Base-by-base conservation (phyloP, 163 green algal genomes). In the Scenedesmus sp. region DNA sequence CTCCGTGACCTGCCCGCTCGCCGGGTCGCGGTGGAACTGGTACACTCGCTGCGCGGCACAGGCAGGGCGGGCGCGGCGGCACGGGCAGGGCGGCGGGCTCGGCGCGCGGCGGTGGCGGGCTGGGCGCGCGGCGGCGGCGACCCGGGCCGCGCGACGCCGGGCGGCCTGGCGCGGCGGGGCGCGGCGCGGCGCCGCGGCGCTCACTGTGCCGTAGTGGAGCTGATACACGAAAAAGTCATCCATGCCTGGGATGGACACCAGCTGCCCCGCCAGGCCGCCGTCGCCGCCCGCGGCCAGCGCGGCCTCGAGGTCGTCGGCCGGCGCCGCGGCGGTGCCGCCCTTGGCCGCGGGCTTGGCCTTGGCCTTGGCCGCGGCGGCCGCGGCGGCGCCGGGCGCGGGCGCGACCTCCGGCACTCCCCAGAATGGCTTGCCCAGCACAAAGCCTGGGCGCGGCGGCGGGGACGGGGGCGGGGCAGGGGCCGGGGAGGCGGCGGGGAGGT, bases 161-260 rank as follows among this genome's bases (percentile, higher is more conserved):
- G n/a, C n/a, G n/a, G n/a, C n/a, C n/a, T n/a, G n/a, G n/a, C n/a
- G n/a, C n/a, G n/a, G n/a, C n/a, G n/a, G n/a, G n/a, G n/a, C n/a
- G n/a, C n/a, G n/a, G n/a, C n/a, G n/a, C n/a, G n/a, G n/a, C n/a
- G n/a, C n/a, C n/a, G n/a, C n/a, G n/a, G n/a, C n/a, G n/a, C n/a
- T n/a, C n/a, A n/a, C n/a, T n/a, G n/a, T n/a, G n/a, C n/a, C 85
- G 78, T 88, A 91, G 10, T 83, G 33, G 44, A 84, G 83, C 70
- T 90, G 82, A 67, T 85, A 90, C 0, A 65, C 56, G 71, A 90
- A 90, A 72, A 87, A 90, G 20, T 33, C 60, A 26, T 81, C 73
- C 73, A 81, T 81, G 2, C 73, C 73, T 1, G 29, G 60, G 24
- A 81, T 81, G 22, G 39, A 54, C n/a, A 74, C n/a, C 4, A 70